Evolutionary conservation across 352 stramenopile species (phyloP), one percentile per base, ranked within the genome.

Genomic region (Phytophthora syringae): DNA sequence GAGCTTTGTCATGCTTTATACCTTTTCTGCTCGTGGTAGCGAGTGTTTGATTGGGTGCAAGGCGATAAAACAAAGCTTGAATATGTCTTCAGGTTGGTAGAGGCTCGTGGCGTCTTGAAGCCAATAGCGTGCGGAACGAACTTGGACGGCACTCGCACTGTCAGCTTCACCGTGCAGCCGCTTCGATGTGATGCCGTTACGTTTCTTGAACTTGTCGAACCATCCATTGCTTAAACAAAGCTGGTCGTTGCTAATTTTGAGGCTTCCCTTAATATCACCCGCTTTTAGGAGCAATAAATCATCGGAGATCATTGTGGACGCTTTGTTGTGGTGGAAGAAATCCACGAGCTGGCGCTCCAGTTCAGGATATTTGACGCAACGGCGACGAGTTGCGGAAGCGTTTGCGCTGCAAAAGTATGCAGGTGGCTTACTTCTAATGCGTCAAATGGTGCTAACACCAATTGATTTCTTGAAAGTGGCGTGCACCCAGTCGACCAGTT

Each of bases 141-240:
- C 36, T 49, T 48, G 34, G 3, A 56, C 20, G 12, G 30, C 49
- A 37, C 32, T 18, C 3, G 32, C 24, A 47, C 50, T 47, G 24
- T 48, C 36, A 7, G 50, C 36, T 2, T 48, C 34, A 18, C 36
- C 50, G 18, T 57, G 50, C n/a, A 48, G n/a, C 0, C 34, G 50
- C n/a, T n/a, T 57, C 6, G 22, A 57, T 39, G 50, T 27, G 18
- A 52, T 60, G 20, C 53, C 53, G 34, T 60, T 52, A 18, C 40
- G 53, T 13, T 50, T 60, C 21, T 60, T 60, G 28, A 60, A 52
- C 36, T 52, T 53, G n/a, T 27, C n/a, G 7, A 60, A 28, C 53
- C 53, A 60, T 2, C 53, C 53, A 13, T 60, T 60, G 28, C 40
- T 60, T 51, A 60, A 27, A 16, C 53, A 21, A 42, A 60, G 53